Percentiles rank a stretch among this genome's conserved stretches.
Conservation (phyloP, 495 filamentous ascomycete genomes). For the Elasticomyces elasticus region DNA sequence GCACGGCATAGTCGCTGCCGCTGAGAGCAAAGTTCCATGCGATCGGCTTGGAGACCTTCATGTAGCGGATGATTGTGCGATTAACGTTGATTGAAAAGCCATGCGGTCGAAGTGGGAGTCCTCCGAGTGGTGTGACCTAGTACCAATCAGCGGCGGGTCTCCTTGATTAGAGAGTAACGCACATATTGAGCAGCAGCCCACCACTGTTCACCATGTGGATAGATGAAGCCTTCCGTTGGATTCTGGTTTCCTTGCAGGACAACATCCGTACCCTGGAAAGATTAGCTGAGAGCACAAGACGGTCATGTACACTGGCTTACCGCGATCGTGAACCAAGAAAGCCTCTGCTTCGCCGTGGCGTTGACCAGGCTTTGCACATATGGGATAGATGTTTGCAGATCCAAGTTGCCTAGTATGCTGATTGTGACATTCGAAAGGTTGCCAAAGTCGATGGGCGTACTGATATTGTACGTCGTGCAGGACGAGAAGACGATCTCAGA, state of each 20-base stretch:
- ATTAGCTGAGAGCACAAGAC: neutral
- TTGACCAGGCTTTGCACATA: constrained; percentile 31
- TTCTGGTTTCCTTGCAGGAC: constrained; percentile 30
- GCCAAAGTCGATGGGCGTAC: constrained; percentile 31
- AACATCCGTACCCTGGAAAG: constrained; percentile 23
- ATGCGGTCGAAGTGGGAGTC: constrained; percentile 32
- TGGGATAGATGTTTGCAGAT: constrained; percentile 34
- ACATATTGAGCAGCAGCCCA: constrained; percentile 36
- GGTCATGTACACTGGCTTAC: neutral
- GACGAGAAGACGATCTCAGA: constrained; percentile 32
- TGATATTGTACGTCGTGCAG: constrained; percentile 36
- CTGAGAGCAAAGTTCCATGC: constrained; percentile 36
- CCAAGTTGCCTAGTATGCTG: constrained; percentile 34
- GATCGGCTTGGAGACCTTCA: constrained; percentile 38
- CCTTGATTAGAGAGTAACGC: no score
- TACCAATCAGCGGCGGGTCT: no score
- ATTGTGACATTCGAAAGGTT: constrained; percentile 38
- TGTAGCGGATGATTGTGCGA: constrained; percentile 30
- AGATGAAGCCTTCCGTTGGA: constrained; percentile 35
- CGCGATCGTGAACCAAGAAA: constrained; percentile 31
- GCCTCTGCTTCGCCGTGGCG: constrained; percentile 10
- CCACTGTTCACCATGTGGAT: constrained; percentile 39
- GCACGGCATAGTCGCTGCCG: constrained; percentile 33
- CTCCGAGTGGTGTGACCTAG: constrained; percentile 24
- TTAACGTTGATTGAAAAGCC: constrained; percentile 35